These are phyloP conservation scores for Aspergillus versicolor DNA, from an alignment of 2,329 filamentous ascomycete genomes.

Conservation along the genomic window DNA sequence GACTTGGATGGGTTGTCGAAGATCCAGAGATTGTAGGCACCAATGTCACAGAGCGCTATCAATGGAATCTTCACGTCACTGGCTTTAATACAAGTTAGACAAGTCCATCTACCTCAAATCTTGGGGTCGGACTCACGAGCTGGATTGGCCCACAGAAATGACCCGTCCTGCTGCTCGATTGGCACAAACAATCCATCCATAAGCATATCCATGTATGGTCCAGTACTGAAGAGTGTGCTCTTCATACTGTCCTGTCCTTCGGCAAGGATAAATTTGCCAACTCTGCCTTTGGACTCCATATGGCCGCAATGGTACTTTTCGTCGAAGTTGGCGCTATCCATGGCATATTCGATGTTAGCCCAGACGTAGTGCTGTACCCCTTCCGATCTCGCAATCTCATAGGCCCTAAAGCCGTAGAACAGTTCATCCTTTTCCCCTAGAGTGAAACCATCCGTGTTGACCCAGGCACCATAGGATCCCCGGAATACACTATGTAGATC, in stretches of 20 bases:
- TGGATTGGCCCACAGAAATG: too few relatives aligned
- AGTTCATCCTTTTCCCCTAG: constrained; percentile 32
- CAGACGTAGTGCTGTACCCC: constrained; percentile 43
- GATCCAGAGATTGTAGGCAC: constrained; percentile 17
- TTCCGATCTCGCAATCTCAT: constrained; percentile 42
- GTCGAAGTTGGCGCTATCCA: neutral
- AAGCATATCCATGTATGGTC: constrained; percentile 49
- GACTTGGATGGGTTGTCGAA: constrained; percentile 16
- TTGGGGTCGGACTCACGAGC: constrained; percentile 12
- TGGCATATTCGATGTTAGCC: neutral
- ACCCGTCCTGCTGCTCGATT: too few relatives aligned
- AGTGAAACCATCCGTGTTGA: constrained; percentile 57
- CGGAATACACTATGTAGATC: constrained; percentile 34
- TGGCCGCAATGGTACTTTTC: neutral
- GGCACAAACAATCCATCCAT: too few relatives aligned
- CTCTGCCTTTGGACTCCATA: neutral
- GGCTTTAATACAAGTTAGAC: too few relatives aligned
- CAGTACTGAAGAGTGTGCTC: constrained; percentile 40
- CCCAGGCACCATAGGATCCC: constrained; percentile 49
- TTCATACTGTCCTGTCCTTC: constrained; percentile 29
- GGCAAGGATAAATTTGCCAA: neutral
- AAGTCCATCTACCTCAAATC: constrained; percentile 8
- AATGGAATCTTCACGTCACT: too few relatives aligned
- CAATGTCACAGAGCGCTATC: too few relatives aligned
- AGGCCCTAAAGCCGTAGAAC: constrained; percentile 43